Conservation (phyloP, 176 grass and related monocot species). For the Poa pratensis region DNA sequence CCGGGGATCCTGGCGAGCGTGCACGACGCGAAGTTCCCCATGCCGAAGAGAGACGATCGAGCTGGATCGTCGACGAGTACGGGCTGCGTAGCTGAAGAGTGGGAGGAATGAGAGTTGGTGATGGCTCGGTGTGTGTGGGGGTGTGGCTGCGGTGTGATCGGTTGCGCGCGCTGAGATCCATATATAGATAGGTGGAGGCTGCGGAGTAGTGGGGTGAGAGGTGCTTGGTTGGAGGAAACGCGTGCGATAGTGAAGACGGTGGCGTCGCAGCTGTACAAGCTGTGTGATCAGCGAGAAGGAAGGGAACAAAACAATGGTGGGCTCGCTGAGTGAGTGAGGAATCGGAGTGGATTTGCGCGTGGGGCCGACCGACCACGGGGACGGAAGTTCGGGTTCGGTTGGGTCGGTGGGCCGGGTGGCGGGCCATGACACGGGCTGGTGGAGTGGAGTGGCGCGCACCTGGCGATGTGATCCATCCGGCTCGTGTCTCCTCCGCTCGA, state of each 20-base stretch:
- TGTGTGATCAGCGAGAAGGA: not conserved
- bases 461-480: not conserved
- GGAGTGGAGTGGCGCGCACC: not conserved
- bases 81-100: not conserved
- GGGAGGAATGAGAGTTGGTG: not conserved
- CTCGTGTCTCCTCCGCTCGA: not conserved
- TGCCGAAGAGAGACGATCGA: conserved; percentile 6
- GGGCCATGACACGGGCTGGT: no score
- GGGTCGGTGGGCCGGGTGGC: not conserved
- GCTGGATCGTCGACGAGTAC: not conserved
- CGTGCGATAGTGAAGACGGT: conserved; percentile 40
- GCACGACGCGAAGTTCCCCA: conserved; percentile 91
- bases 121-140: not conserved
- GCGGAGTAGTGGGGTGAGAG: not conserved
- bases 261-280: not conserved
- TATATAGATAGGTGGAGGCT: conserved; percentile 18
- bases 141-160: not conserved
- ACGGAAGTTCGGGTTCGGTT: not conserved
- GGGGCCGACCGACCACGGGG: conserved; percentile 38
- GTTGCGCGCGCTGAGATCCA: not conserved
- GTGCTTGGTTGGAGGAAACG: conserved; percentile 27
- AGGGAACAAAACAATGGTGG: not conserved
- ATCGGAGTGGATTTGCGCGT: conserved; percentile 46
- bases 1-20: conserved; percentile 38
- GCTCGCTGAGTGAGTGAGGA: not conserved